These are phyloP conservation scores for Phytophthora constricta DNA, from an alignment of 352 stramenopile species.

Conservation along the genomic window DNA sequence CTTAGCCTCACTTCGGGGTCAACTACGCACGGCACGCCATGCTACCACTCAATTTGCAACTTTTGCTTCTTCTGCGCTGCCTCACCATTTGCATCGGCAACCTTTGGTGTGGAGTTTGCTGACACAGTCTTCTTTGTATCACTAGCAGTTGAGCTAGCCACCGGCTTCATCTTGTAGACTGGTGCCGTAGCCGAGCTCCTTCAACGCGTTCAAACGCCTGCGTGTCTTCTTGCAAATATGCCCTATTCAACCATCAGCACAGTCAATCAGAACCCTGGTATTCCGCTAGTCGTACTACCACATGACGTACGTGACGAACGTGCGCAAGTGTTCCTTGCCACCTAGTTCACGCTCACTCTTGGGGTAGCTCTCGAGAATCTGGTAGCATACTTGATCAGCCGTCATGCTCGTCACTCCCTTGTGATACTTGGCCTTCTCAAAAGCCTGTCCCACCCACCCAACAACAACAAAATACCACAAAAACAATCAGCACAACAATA, in stretches of 20 bases:
- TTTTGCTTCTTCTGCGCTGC: conserved; percentile 52
- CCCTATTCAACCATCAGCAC: conserved; percentile 18
- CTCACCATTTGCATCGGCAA: conserved; percentile 22
- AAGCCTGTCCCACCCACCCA: conserved; percentile 43
- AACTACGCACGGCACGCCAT: too few species aligned
- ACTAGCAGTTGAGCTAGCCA: not conserved
- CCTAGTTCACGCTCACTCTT: conserved; percentile 81
- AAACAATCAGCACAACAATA: conserved; percentile 5
- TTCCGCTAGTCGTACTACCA: not conserved
- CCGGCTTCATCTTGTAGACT: conserved; percentile 47
- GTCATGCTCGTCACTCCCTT: conserved; percentile 58
- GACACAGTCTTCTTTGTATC: conserved; percentile 28
- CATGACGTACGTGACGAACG: conserved; percentile 69
- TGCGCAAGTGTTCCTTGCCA: conserved; percentile 66
- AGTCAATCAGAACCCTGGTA: not conserved
- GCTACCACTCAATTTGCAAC: conserved; percentile 28
- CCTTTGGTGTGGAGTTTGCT: conserved; percentile 13
- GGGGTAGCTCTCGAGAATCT: conserved; percentile 79
- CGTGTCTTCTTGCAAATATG: conserved; percentile 50
- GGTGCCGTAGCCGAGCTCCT: conserved; percentile 15
- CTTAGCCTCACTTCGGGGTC: not conserved
- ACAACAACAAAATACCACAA: not conserved
- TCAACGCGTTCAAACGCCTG: conserved; percentile 38
- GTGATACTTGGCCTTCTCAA: conserved; percentile 82
- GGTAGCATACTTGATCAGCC: conserved; percentile 65